Evolutionary conservation across 1,284 basidiomycete species (phyloP).

Genomic region (Phellopilus nigrolimitatus): DNA sequence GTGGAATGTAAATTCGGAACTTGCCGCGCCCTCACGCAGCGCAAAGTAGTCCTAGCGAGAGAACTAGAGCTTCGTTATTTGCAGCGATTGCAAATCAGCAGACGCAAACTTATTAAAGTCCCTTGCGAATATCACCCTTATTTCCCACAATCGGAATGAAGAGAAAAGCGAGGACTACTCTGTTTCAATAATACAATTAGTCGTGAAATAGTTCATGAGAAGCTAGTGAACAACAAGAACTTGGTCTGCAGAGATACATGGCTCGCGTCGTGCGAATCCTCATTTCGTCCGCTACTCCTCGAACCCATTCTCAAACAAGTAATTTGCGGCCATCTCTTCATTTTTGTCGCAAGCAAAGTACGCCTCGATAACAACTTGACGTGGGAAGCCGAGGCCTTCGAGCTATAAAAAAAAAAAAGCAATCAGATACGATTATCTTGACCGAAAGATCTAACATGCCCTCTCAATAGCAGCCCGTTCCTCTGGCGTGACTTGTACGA

Average conservation of each 20-base stretch:
- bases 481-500: slow-evolving; percentile 77
- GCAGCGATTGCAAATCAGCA: too few relatives aligned
- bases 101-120: too few relatives aligned
- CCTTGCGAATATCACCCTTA: not conserved
- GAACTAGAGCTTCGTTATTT: too few relatives aligned
- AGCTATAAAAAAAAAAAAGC: slow-evolving; percentile 50
- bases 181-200: slow-evolving; percentile 13
- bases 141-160: too few relatives aligned
- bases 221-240: not conserved
- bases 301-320: slow-evolving; percentile 73
- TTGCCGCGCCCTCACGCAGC: too few relatives aligned
- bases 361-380: slow-evolving; percentile 75
- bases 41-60: too few relatives aligned
- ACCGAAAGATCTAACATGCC: slow-evolving; percentile 43
- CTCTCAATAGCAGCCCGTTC: slow-evolving; percentile 84
- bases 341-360: slow-evolving; percentile 94
- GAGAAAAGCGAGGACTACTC: not conserved
- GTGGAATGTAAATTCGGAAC: too few relatives aligned
- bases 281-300: slow-evolving; percentile 38
- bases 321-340: slow-evolving; percentile 92
- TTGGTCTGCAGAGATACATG: slow-evolving; percentile 6
- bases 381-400: slow-evolving; percentile 80
- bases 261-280: not conserved
- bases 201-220: slow-evolving; percentile 6
- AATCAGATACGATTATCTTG: slow-evolving; percentile 14